Conservation (phyloP, 116 monocot genomes). For the Iris pallida region DNA sequence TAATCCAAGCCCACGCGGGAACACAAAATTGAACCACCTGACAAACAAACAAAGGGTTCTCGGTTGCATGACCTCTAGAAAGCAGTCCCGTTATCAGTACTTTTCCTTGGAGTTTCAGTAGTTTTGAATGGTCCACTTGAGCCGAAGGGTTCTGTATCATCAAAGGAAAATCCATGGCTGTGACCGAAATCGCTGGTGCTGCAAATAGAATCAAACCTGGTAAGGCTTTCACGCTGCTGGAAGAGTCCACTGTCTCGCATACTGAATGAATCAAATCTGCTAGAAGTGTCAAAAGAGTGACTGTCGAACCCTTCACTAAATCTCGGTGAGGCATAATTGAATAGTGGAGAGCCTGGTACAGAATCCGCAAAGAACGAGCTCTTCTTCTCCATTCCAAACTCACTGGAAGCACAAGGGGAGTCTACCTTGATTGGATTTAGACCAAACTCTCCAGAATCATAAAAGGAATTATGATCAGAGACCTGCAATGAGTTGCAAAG, state of each 20-base stretch:
- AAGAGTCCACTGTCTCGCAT: constrained; percentile 48
- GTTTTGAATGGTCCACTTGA: constrained; percentile 69
- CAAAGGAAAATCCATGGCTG: constrained; percentile 62
- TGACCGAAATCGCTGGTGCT: constrained; percentile 34
- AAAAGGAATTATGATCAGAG: constrained; percentile 47
- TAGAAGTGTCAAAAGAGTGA: constrained; percentile 44
- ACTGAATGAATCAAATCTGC: constrained; percentile 74
- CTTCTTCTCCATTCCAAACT: constrained; percentile 50
- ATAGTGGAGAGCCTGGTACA: constrained; percentile 71
- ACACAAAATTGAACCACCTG: too few species aligned
- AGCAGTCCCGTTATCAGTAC: constrained; percentile 54
- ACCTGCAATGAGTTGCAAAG: constrained; percentile 35
- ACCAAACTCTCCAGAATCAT: constrained; percentile 58
- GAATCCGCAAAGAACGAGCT: constrained; percentile 77
- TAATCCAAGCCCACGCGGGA: too few species aligned
- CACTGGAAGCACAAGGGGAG: constrained; percentile 54
- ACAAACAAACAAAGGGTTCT: too few species aligned
- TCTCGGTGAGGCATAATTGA: constrained; percentile 39
- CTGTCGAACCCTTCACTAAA: constrained; percentile 53
- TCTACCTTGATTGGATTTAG: constrained; percentile 54
- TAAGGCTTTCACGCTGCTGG: constrained; percentile 27
- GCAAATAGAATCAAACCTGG: constrained; percentile 40
- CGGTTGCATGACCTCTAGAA: constrained; percentile 25
- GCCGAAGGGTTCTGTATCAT: constrained; percentile 81
- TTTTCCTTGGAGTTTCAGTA: constrained; percentile 39